Evolutionary conservation across 805 yeast species (phyloP).

Genomic region (Candida corydali): DNA sequence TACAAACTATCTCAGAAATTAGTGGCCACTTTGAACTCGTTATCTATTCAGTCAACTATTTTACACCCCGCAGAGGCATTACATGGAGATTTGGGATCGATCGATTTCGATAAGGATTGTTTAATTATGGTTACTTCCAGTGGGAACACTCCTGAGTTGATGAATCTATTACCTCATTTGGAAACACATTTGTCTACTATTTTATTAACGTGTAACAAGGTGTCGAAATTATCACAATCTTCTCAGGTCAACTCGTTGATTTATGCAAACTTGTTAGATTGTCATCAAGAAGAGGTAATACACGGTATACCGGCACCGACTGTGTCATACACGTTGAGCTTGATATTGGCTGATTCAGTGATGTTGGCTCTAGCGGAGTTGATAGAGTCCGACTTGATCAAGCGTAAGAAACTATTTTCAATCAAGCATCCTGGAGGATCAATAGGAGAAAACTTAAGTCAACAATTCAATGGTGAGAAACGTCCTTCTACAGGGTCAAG

Average conservation of each 20-base stretch:
- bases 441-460: conserved; percentile 52
- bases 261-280: conserved; percentile 57
- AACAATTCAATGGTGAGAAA: conserved; percentile 3
- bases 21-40: conserved; percentile 78
- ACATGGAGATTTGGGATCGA: conserved; percentile 83
- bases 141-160: conserved; percentile 78
- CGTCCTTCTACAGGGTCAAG: background rate
- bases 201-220: conserved; percentile 58
- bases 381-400: conserved; percentile 50
- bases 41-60: conserved; percentile 62
- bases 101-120: conserved; percentile 50
- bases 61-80: conserved; percentile 86
- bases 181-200: conserved; percentile 51
- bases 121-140: conserved; percentile 70
- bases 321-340: conserved; percentile 70
- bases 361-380: conserved; percentile 70
- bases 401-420: conserved; percentile 56
- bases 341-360: conserved; percentile 75
- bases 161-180: conserved; percentile 54
- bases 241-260: conserved; percentile 50
- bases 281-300: conserved; percentile 54
- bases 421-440: conserved; percentile 90
- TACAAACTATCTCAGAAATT: conserved; percentile 73
- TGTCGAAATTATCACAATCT: conserved; percentile 51
- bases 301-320: conserved; percentile 90